A percentile compares a stretch with the other conserved stretches of the same genome.
Conservation (phyloP, 1,284 basidiomycete species). For the Singerocomus rubriflavus region DNA sequence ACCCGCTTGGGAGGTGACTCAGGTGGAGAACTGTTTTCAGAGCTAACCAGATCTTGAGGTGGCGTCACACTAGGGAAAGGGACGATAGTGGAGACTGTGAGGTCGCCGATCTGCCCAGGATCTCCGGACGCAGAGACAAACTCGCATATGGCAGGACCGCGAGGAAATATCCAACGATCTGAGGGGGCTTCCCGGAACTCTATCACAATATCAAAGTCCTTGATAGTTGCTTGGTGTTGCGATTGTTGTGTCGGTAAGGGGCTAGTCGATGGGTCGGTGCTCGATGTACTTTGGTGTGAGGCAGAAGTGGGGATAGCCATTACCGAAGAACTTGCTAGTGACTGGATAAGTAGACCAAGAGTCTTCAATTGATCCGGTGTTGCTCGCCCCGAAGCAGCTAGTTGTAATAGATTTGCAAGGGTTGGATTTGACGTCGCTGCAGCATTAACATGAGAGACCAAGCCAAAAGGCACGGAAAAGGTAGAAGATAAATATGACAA, state of each 20-base stretch:
- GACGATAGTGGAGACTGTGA: conserved; percentile 39
- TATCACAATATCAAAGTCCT: conserved; percentile 63
- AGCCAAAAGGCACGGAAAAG: conserved; percentile 48
- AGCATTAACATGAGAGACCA: conserved; percentile 61
- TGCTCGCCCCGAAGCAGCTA: conserved; percentile 57
- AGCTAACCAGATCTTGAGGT: conserved; percentile 10
- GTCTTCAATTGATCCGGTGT: conserved; percentile 60
- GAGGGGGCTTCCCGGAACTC: conserved; percentile 61
- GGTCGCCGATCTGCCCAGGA: conserved; percentile 31
- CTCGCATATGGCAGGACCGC: conserved; percentile 51
- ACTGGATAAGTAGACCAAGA: conserved; percentile 62
- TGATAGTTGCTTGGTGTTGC: conserved; percentile 33
- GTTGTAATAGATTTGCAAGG: conserved; percentile 58
- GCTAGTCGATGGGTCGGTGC: conserved; percentile 12
- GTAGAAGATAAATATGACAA: conserved; percentile 42
- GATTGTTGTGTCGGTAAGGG: conserved; percentile 18
- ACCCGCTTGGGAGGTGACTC: conserved; percentile 32
- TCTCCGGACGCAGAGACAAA: conserved; percentile 22
- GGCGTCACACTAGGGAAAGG: conserved; percentile 29
- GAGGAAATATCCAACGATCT: conserved; percentile 65
- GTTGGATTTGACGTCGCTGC: conserved; percentile 63
- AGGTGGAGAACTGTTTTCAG: conserved; percentile 10
- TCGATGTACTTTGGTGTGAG: conserved; percentile 11
- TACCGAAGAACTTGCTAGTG: conserved; percentile 36
- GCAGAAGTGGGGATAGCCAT: conserved; percentile 15